Conservation (phyloP, 2,329 filamentous ascomycete species). For the Didymosphaeria variabile region DNA sequence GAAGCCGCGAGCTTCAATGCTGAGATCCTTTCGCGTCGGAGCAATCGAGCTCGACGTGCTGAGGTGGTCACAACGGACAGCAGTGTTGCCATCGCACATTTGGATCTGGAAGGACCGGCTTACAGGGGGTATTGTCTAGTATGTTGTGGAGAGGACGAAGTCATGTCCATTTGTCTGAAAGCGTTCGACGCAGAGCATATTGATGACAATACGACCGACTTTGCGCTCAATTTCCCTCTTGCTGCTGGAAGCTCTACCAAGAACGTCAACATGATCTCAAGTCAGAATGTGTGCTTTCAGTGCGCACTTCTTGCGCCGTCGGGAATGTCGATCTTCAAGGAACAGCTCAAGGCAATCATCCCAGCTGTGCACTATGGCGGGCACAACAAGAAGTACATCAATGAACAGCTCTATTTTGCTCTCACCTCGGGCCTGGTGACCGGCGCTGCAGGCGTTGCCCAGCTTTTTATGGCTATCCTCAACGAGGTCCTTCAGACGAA, state of each 20-base stretch:
- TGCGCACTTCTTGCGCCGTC: conserved; percentile 36
- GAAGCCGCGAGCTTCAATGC: conserved; percentile 43
- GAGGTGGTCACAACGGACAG: conserved; percentile 28
- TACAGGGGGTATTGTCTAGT: no score
- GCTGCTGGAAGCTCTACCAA: conserved; percentile 37
- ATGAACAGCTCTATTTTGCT: conserved; percentile 43
- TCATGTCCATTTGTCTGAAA: conserved; percentile 48
- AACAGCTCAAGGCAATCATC: conserved; percentile 38
- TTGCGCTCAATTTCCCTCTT: conserved; percentile 46
- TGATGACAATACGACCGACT: conserved; percentile 43
- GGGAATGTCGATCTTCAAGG: conserved; percentile 42
- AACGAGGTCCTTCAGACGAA: background rate
- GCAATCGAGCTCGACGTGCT: conserved; percentile 44
- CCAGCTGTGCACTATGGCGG: conserved; percentile 39
- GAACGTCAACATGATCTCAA: conserved; percentile 41
- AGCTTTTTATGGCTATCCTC: background rate
- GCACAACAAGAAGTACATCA: conserved; percentile 45
- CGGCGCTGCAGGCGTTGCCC: conserved; percentile 21
- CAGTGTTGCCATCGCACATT: conserved; percentile 24
- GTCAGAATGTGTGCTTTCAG: conserved; percentile 48
- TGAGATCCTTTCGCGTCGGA: conserved; percentile 43
- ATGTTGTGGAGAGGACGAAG: conserved; percentile 14
- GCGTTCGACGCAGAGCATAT: conserved; percentile 27
- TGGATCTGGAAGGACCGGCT: no score
- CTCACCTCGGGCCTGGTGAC: conserved; percentile 42